Evolutionary conservation across 2,329 filamentous ascomycete species (phyloP), one percentile per base, ranked within the genome.

Genomic region (Fusarium brachygibbosum): DNA sequence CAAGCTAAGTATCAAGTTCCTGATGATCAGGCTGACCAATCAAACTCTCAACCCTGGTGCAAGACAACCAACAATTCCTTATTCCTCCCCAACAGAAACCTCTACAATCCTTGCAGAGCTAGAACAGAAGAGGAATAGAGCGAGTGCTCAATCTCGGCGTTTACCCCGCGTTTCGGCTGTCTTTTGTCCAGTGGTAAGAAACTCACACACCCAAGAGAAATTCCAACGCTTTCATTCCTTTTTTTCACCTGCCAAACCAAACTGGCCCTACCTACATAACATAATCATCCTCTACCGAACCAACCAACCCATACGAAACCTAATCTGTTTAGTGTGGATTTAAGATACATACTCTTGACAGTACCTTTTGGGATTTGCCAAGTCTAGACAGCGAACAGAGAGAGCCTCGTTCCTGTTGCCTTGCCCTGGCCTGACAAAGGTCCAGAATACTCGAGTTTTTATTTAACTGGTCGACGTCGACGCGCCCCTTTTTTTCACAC

Each of bases 391-490:
- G 5, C 23, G 23, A 25, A 25, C 23, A 25, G 23, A 25, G 23
- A 25, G 23, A 25, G 23, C 23, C 23, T 25, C 23, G 23, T 25
- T 6, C 23, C 23, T 25, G 23, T 25, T 25, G 23, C 23, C 23
- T 16, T 9, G 9, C 14, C 31, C 31, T 34, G 31, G 12, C 31
- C 40, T 25, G 40, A 4, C 38, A 21, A 23, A 37, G n/a, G 42
- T 46, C 21, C 51, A 32, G 21, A 50, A 35, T 23, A 23, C 21
- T 46, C 48, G 19, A 37, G 8, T 56, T 52, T 61, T 38, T 62
- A 68, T 64, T 64, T 70, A 70, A 70, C 66, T 58, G 63, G 63
- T 70, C 58, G 63, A 68, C 67, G 63, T 70, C 58, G 51, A 70
- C 58, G 51, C 37, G 21, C 28, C 54, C 38, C 51, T n/a, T 41